Percentiles rank a stretch among this genome's conserved stretches.
These are phyloP conservation scores for Nigrograna mackinnonii DNA, from an alignment of 2,329 filamentous ascomycete species.

Conservation along the genomic window DNA sequence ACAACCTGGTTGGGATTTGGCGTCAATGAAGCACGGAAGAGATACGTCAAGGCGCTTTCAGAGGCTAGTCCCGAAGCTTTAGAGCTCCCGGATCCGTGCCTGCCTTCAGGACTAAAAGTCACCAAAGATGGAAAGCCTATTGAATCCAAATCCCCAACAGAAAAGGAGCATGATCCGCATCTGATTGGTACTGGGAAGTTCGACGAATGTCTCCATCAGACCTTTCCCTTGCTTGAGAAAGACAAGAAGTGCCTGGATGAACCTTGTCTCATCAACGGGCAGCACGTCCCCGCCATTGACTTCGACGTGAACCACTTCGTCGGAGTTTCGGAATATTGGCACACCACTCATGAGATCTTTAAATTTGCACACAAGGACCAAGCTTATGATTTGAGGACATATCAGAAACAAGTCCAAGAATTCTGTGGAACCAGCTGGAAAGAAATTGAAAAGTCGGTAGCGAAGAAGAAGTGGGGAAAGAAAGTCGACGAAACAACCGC, in stretches of 20 bases:
- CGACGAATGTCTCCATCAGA: constrained; percentile 78
- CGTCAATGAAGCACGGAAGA: constrained; percentile 86
- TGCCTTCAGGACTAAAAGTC: constrained; percentile 76
- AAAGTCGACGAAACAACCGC: constrained; percentile 76
- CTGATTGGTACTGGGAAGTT: constrained; percentile 87
- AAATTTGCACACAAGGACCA: constrained; percentile 71
- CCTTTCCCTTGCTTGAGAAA: constrained; percentile 86
- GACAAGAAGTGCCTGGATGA: constrained; percentile 80
- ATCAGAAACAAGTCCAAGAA: constrained; percentile 80
- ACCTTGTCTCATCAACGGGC: constrained; percentile 87
- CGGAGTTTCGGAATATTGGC: constrained; percentile 98
- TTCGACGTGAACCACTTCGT: constrained; percentile 98
- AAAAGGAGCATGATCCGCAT: constrained; percentile 48
- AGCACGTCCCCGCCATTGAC: constrained; percentile 93
- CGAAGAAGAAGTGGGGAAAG: constrained; percentile 70
- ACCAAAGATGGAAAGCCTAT: constrained; percentile 70
- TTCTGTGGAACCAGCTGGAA: constrained; percentile 88
- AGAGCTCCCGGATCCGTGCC: constrained; percentile 87
- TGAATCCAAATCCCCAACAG: constrained; percentile 47
- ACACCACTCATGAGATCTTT: constrained; percentile 95
- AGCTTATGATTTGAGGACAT: constrained; percentile 87
- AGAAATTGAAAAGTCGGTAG: constrained; percentile 69
- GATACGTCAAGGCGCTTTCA: constrained; percentile 79
- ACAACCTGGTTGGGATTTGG: constrained; percentile 97
- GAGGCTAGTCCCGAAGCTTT: constrained; percentile 64